Evolutionary conservation across 2,329 filamentous ascomycete species (phyloP), one percentile per base, ranked within the genome.

Genomic region (Colletotrichum liriopes): DNA sequence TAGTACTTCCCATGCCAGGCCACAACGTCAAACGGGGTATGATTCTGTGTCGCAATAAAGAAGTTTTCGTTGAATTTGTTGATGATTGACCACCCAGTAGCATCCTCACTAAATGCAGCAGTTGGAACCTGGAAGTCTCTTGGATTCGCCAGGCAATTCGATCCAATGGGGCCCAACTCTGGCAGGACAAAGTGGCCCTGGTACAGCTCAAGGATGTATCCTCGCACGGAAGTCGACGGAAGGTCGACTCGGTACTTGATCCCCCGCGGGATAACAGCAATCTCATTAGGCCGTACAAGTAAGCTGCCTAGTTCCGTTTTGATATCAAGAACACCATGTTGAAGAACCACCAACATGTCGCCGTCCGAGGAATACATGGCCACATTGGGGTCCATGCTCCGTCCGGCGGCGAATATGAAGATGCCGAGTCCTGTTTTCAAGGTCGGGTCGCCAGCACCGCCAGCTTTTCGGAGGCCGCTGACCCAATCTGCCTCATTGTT

Each of bases 321-420:
- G 69, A 93, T 90, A 74, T 93, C 89, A 47, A 93, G 81, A 4
- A 86, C 84, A 3, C 91, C 91, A 71, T 91, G 87, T 77, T 93
- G 91, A 3, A 89, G 86, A n/a, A 93, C 89, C 74, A 93, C 90
- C 60, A 93, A 79, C 74, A 91, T 90, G 78, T 93, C 91, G 7
- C 91, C 91, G 76, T 93, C 91, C 0, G 92, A 90, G 14, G 89
- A 92, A 82, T 93, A 94, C 79, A 94, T 94, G 0, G 92, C 92
- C 74, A 90, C 86, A 56, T 89, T 88, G n/a, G 85, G 81, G 35
- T 84, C 84, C 92, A 94, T 94, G 76, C 90, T 88, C 77, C 90
- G 91, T 29, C 91, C 91, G 1, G 90, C 91, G 1, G 91, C 89
- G 77, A 91, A 94, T 72, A 93, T 88, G 78, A 91, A 88, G 60